phyloP scores from a whole-genome alignment of 208 protist species.

The Herpetomonas tarakana region DNA sequence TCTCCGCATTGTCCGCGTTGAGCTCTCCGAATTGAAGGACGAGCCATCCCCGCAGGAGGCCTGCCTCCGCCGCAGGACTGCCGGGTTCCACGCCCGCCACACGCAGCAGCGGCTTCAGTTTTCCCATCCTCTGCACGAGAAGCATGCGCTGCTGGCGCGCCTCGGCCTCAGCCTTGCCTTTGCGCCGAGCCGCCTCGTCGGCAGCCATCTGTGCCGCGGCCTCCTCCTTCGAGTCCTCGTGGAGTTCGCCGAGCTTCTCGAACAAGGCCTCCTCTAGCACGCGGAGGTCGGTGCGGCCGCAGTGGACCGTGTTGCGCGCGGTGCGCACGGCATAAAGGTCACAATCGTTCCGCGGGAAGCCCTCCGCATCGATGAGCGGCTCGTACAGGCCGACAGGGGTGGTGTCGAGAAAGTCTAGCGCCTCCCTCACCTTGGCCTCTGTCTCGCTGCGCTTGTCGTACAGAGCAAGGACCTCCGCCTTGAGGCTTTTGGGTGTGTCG shows the following conservation, averaged over 20 bases:
- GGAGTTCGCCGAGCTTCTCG: conserved; percentile 56
- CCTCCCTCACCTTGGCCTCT: conserved; percentile 41
- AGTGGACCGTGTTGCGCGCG: conserved; percentile 65
- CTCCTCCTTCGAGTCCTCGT: conserved; percentile 42
- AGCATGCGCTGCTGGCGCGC: neutral
- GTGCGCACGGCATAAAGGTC: conserved; percentile 83
- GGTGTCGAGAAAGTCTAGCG: conserved; percentile 51
- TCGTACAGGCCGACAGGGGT: conserved; percentile 64
- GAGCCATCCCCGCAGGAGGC: conserved; percentile 33
- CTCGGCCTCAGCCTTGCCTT: conserved; percentile 3
- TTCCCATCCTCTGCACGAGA: conserved; percentile 2
- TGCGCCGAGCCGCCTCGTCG: conserved; percentile 7
- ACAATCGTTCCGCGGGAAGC: conserved; percentile 78
- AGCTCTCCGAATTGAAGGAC: conserved; percentile 67
- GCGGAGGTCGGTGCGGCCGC: conserved; percentile 64
- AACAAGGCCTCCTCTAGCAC: conserved; percentile 41
- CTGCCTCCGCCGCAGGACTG: conserved; percentile 60
- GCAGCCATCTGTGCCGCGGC: conserved; percentile 51
- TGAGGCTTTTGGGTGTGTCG: neutral
- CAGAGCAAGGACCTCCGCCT: conserved; percentile 33
- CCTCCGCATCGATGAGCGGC: conserved; percentile 70
- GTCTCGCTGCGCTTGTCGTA: conserved; percentile 30
- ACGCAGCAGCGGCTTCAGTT: conserved; percentile 36
- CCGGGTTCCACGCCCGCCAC: conserved; percentile 35
- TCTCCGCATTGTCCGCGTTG: conserved; percentile 26